Evolutionary conservation across 148 eudicot genomes (phyloP).

Genomic region (Nepenthes gracilis): DNA sequence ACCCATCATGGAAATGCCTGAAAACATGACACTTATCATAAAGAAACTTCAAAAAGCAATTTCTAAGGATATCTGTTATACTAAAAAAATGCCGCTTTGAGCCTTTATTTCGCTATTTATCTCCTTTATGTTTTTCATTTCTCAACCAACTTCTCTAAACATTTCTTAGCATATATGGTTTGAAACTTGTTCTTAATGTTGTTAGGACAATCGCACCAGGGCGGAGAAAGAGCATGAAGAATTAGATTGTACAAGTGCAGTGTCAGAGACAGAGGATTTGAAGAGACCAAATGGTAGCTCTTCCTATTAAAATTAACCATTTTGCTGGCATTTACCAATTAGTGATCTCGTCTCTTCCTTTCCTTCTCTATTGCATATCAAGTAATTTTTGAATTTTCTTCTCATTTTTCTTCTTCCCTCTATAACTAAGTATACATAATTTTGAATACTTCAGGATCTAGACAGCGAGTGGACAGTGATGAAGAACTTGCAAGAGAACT

Average conservation of each 20-base stretch:
- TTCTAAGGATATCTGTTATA: background rate
- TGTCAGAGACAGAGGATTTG: constrained; percentile 59
- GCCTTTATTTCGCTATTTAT: too few relatives aligned
- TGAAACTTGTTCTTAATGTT: too few relatives aligned
- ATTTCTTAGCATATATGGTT: too few relatives aligned
- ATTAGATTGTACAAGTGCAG: constrained; percentile 62
- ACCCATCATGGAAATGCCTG: too few relatives aligned
- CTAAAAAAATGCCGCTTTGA: too few relatives aligned
- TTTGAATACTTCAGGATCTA: constrained; percentile 28
- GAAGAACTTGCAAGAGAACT: constrained; percentile 38
- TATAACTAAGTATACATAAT: background rate
- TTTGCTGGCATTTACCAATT: background rate
- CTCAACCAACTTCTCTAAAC: too few relatives aligned
- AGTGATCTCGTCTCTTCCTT: background rate
- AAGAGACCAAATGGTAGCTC: constrained; percentile 56
- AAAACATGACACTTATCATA: too few relatives aligned
- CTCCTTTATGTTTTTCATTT: too few relatives aligned
- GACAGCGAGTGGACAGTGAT: constrained; percentile 35
- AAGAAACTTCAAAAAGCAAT: background rate
- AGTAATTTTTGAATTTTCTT: background rate
- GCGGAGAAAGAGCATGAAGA: constrained; percentile 58
- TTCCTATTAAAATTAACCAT: background rate
- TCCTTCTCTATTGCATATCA: background rate
- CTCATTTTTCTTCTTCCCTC: background rate
- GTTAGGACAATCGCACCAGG: constrained; percentile 62